Evolutionary conservation across 2,329 filamentous ascomycete species (phyloP).

Genomic region (Aschersonia sp.): DNA sequence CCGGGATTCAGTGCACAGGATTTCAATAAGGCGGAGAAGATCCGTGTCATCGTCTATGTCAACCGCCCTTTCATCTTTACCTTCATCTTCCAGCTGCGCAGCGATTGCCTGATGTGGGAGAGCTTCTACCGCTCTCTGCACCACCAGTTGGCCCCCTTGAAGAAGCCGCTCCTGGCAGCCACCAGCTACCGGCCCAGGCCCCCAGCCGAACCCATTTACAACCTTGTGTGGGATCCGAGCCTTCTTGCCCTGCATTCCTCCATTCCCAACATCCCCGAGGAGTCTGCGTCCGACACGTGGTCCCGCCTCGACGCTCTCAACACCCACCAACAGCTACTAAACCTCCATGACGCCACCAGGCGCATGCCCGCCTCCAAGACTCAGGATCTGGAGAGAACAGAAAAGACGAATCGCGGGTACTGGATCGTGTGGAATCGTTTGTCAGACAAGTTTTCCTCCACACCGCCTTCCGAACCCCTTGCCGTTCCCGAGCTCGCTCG

Average conservation of each 20-base stretch:
- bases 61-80: conserved; percentile 65
- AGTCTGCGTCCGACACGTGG: conserved; percentile 23
- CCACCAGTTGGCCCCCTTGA: conserved; percentile 43
- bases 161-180: conserved; percentile 39
- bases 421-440: conserved; percentile 56
- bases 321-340: conserved; percentile 50
- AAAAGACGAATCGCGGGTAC: conserved; percentile 53
- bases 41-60: conserved; percentile 60
- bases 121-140: conserved; percentile 44
- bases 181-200: conserved; percentile 40
- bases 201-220: conserved; percentile 30
- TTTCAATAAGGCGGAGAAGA: conserved; percentile 36
- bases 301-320: conserved; percentile 47
- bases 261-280: not conserved
- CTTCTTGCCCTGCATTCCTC: not conserved
- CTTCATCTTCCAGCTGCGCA: conserved; percentile 50
- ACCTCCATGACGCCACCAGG: conserved; percentile 33
- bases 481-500: not conserved
- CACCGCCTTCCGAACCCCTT: conserved; percentile 3
- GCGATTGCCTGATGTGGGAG: conserved; percentile 42
- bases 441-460: conserved; percentile 19
- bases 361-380: conserved; percentile 12
- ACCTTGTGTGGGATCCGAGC: conserved; percentile 12
- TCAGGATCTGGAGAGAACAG: conserved; percentile 41
- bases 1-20: conserved; percentile 26